Evolutionary conservation across 1,139 yeast species (phyloP).

Genomic region (Sugiyamaella grinbergsii): DNA sequence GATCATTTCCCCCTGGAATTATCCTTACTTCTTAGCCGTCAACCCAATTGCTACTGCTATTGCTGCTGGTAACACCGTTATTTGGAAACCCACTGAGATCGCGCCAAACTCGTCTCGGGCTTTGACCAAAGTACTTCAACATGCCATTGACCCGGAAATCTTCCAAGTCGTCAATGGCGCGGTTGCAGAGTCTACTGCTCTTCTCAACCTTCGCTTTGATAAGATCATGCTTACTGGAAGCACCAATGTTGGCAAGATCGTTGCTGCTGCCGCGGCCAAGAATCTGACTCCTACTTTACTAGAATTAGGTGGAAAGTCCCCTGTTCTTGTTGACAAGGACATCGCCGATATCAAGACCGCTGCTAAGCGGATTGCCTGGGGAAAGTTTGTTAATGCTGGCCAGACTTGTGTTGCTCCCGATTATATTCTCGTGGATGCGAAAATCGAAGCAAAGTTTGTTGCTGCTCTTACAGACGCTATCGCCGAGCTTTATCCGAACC

Average conservation of each 20-base stretch:
- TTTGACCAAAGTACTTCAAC: constrained; percentile 56
- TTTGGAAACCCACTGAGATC: constrained; percentile 77
- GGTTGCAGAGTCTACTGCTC: constrained; percentile 64
- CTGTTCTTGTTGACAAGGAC: constrained; percentile 63
- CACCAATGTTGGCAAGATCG: constrained; percentile 69
- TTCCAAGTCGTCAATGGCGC: constrained; percentile 74
- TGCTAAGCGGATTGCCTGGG: constrained; percentile 76
- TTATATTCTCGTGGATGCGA: constrained; percentile 67
- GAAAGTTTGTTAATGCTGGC: constrained; percentile 79
- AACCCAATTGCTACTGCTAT: constrained; percentile 78
- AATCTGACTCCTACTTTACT: constrained; percentile 76
- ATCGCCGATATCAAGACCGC: constrained; percentile 51
- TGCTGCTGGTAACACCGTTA: constrained; percentile 84
- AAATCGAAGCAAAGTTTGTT: constrained; percentile 57
- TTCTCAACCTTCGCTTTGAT: constrained; percentile 70
- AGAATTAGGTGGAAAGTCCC: constrained; percentile 95
- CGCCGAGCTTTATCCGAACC: constrained; percentile 51
- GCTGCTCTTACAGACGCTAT: constrained; percentile 49
- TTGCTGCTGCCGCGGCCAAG: constrained; percentile 82
- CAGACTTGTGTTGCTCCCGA: constrained; percentile 92
- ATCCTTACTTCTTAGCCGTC: constrained; percentile 68
- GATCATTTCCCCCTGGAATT: constrained; percentile 83
- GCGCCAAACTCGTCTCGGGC: constrained; percentile 64
- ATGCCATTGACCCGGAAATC: constrained; percentile 56
- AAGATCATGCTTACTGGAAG: constrained; percentile 89